A percentile compares a stretch with the other conserved stretches of the same genome.
Evolutionary conservation across 176 grass and related monocot genomes (phyloP).

Genomic region (Rhipidocladum racemiflorum): DNA sequence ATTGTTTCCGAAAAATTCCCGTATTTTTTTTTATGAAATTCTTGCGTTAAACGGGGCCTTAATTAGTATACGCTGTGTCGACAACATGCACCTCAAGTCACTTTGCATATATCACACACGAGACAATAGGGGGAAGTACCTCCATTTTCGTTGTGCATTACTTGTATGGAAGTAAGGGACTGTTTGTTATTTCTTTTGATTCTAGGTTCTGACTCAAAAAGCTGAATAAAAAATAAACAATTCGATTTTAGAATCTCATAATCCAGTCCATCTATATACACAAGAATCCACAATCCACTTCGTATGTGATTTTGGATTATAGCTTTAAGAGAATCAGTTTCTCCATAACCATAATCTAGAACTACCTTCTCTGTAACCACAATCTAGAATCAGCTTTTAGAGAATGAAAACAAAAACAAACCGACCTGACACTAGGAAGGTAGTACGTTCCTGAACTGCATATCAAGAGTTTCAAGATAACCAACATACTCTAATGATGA

Average conservation of each 20-base stretch:
- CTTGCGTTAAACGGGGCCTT: not conserved
- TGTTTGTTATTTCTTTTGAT: no score
- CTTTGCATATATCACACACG: not conserved
- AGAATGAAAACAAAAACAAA: no score
- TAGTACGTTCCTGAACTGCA: not conserved
- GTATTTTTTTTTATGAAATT: not conserved
- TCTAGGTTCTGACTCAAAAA: no score
- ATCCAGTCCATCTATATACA: no score
- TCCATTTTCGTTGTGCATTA: not conserved
- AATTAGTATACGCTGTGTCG: not conserved
- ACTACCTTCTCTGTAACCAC: no score
- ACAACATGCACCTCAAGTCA: not conserved
- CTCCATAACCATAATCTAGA: no score
- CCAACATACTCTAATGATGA: slow-evolving; percentile 43
- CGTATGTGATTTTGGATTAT: no score
- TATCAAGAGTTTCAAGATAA: slow-evolving; percentile 1
- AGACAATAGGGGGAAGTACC: not conserved
- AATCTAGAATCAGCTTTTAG: no score
- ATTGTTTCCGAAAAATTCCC: not conserved
- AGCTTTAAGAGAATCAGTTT: no score
- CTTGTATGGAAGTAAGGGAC: not conserved
- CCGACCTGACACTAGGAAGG: not conserved
- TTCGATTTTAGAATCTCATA: no score
- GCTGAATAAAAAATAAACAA: no score
- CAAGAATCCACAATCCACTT: no score